Evolutionary conservation across 2,329 filamentous ascomycete species (phyloP).

Genomic region (Colletotrichum orbiculare): DNA sequence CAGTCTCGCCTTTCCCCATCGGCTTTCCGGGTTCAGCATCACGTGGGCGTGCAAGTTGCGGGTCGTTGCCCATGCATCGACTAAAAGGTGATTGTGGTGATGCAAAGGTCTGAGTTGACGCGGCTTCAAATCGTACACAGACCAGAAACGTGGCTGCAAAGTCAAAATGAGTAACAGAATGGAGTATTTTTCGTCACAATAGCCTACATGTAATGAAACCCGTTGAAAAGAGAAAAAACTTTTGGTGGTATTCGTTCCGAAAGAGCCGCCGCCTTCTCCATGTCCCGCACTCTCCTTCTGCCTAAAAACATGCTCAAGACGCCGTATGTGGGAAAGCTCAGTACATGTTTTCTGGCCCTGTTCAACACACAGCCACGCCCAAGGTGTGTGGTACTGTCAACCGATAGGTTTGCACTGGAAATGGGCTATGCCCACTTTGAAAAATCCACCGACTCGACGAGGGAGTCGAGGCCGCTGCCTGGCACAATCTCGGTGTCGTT

Average conservation of each 20-base stretch:
- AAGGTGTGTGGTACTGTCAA: constrained; percentile 12
- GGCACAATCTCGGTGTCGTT: constrained; percentile 63
- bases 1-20: too few species aligned
- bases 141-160: too few species aligned
- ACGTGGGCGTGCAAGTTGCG: too few species aligned
- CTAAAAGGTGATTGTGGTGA: too few species aligned
- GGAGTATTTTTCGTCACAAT: constrained; percentile 21
- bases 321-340: constrained; percentile 12
- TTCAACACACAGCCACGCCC: constrained; percentile 12
- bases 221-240: constrained; percentile 24
- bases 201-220: constrained; percentile 22
- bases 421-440: constrained; percentile 50
- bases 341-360: neutral
- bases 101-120: too few species aligned
- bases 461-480: constrained; percentile 43
- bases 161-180: neutral
- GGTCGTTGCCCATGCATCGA: too few species aligned
- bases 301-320: constrained; percentile 21
- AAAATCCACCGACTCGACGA: constrained; percentile 52
- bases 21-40: too few species aligned
- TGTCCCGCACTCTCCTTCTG: neutral
- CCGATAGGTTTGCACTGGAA: neutral
- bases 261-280: constrained; percentile 18
- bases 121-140: too few species aligned
- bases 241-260: constrained; percentile 35